These are phyloP conservation scores for Begonia loranthoides DNA, from an alignment of 306 rosid genomes.

Conservation along the genomic window DNA sequence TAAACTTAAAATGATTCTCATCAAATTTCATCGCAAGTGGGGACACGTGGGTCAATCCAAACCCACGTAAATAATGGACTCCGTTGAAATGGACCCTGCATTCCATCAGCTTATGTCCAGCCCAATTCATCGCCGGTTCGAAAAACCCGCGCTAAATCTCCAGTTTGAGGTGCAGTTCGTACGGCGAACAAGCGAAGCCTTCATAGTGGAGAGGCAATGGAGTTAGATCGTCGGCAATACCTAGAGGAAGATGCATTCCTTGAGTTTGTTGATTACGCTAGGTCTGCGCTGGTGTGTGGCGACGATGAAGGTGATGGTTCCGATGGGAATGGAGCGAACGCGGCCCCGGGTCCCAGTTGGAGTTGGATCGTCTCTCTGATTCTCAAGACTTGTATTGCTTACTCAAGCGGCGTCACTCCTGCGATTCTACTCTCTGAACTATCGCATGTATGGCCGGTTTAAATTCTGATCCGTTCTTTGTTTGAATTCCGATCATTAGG, in stretches of 20 bases:
- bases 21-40: too few species aligned
- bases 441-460: conserved; percentile 38
- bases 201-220: conserved; percentile 16
- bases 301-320: conserved; percentile 21
- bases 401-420: conserved; percentile 76
- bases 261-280: conserved; percentile 51
- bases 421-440: conserved; percentile 83
- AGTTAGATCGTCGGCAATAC: conserved; percentile 19
- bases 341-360: conserved; percentile 50
- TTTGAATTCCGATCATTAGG: not conserved
- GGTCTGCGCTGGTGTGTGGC: conserved; percentile 40
- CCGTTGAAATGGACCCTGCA: too few species aligned
- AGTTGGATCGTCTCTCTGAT: conserved; percentile 65
- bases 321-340: conserved; percentile 18
- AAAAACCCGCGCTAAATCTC: too few species aligned
- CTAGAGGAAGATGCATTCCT: conserved; percentile 52
- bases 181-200: too few species aligned
- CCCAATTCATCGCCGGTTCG: too few species aligned
- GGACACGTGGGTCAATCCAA: too few species aligned
- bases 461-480: not conserved
- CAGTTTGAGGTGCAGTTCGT: too few species aligned
- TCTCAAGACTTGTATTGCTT: conserved; percentile 65
- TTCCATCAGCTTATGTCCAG: too few species aligned
- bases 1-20: too few species aligned
- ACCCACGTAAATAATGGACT: too few species aligned